Evolutionary conservation across 345 rosid genomes (phyloP), one percentile per base, ranked within the genome.

Genomic region (Boechera stricta): DNA sequence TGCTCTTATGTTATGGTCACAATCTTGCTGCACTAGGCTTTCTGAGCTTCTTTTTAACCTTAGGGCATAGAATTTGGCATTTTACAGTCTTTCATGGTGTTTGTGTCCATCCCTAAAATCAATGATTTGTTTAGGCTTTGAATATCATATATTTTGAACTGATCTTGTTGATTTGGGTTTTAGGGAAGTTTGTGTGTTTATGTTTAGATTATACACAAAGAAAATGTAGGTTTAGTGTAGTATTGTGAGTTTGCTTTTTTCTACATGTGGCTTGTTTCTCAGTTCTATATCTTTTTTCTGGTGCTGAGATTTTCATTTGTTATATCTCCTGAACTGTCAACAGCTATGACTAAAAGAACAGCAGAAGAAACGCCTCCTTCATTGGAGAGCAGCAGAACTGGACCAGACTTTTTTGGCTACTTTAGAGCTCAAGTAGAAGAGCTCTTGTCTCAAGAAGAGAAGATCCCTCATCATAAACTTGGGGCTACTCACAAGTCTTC

Each of bases 361-460:
- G 76, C 65, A 0, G 72, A 77, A 55, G 72, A 38, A 47, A 29
- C 2, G n/a, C 4, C 71, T 70, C 53, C 76, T 77, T 56, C 71
- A 64, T 2, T 42, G 31, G 66, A 63, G 47, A 54, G 51, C 44
- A 3, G 28, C 6, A 44, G 31, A 54, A 45, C 6, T 35, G 76
- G 71, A 71, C 71, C 59, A 5, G 64, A 77, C 24, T 2, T 55
- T 33, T 56, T 77, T 39, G 61, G 76, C 52, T 56, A 48, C 80
- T 77, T 45, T 12, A 56, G 45, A 64, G 21, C 21, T 45, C 80
- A 62, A 71, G 76, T 77, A 9, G 72, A 62, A 47, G 67, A 45
- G 53, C 71, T 77, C 28, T 49, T 77, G 55, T 64, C 73, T 56
- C 63, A 65, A 41, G 47, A 72, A 71, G 76, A 77, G 76, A 70